These are phyloP conservation scores for Anacardium occidentale DNA, from an alignment of 345 rosid genomes.

Conservation along the genomic window DNA sequence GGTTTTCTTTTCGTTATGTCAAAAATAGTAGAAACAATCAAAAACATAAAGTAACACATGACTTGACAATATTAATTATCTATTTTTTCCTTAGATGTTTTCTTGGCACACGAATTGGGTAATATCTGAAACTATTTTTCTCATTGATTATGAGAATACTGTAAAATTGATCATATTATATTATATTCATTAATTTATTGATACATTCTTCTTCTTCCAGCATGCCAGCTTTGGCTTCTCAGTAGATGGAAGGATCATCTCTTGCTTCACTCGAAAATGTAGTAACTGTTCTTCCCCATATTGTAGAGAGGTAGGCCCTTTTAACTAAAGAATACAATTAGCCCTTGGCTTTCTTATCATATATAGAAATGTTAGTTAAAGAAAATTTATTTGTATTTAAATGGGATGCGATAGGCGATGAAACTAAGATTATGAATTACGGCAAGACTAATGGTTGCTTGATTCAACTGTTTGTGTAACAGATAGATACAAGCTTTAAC, in stretches of 20 bases:
- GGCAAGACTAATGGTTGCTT: neutral
- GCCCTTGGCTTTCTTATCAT: neutral
- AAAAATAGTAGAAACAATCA: no score
- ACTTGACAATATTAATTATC: no score
- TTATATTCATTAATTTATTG: neutral
- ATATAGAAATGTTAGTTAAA: neutral
- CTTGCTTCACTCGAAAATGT: constrained; percentile 65
- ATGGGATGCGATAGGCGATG: no score
- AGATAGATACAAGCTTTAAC: constrained; percentile 73
- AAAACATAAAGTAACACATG: no score
- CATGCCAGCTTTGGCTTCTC: constrained; percentile 94
- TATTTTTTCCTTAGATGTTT: no score
- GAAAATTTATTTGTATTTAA: no score
- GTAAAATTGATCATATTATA: neutral
- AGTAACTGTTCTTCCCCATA: constrained; percentile 68
- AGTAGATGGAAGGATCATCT: constrained; percentile 67
- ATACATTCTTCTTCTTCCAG: constrained; percentile 25
- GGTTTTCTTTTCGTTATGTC: neutral
- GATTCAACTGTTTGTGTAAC: constrained; percentile 11
- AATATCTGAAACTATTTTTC: no score
- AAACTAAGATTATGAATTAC: no score
- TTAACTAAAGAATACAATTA: neutral
- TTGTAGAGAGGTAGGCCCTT: constrained; percentile 44
- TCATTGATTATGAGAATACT: no score
- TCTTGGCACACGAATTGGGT: no score